A percentile compares a stretch with the other conserved stretches of the same genome.
Evolutionary conservation across 2,329 filamentous ascomycete genomes (phyloP).

Genomic region (Coniella vitis): DNA sequence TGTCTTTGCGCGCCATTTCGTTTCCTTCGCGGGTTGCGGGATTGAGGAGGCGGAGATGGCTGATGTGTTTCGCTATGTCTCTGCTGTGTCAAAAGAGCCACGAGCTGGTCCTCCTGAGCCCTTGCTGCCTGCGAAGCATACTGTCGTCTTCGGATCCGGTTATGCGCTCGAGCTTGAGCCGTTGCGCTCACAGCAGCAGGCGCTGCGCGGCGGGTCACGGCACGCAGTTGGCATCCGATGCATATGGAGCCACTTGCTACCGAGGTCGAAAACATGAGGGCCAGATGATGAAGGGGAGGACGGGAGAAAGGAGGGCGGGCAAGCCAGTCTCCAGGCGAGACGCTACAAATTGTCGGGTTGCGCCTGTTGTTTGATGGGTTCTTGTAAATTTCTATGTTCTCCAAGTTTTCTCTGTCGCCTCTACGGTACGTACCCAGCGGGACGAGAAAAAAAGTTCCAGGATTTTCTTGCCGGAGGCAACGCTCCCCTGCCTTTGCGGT

Average conservation of each 20-base stretch:
- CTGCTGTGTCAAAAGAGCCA: not conserved
- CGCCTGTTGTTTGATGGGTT: not conserved
- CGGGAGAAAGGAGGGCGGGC: not conserved
- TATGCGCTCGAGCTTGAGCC: slow-evolving; percentile 3
- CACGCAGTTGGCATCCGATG: slow-evolving; percentile 31
- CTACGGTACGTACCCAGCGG: too few relatives aligned
- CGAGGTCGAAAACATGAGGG: slow-evolving; percentile 28
- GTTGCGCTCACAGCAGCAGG: slow-evolving; percentile 13
- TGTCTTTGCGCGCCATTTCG: not conserved
- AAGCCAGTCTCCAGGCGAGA: not conserved
- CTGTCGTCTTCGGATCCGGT: slow-evolving; percentile 8
- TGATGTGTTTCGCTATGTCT: not conserved
- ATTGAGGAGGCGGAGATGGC: too few relatives aligned
- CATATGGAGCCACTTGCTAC: slow-evolving; percentile 30
- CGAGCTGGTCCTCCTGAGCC: not conserved
- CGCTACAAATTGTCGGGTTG: not conserved
- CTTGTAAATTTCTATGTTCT: not conserved
- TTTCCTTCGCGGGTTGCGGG: not conserved
- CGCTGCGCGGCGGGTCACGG: slow-evolving; percentile 21
- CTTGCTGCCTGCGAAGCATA: slow-evolving; percentile 11
- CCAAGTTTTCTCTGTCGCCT: too few relatives aligned
- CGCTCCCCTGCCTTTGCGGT: not conserved
- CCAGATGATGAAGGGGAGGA: not conserved
- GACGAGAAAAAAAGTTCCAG: not conserved
- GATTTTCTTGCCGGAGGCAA: slow-evolving; percentile 2